Base-by-base conservation (phyloP, 176 grass and related monocot genomes). In the Elaeis guineensis region DNA sequence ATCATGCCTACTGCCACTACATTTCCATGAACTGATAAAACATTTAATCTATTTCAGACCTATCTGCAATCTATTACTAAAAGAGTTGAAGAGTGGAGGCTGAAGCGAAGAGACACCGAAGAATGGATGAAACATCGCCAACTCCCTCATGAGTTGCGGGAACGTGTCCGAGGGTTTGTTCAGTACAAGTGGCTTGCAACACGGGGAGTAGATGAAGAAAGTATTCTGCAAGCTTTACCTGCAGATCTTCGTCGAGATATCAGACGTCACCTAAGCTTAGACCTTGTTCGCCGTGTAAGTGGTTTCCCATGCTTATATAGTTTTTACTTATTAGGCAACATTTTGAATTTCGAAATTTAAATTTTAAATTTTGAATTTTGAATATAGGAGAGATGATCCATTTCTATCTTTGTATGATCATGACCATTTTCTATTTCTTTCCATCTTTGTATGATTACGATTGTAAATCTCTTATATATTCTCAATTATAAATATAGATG, bases 61-160 rank as follows among this genome's bases (percentile, higher is more conserved):
- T 73, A 80, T 55, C 61, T 83, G 62, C 69, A 55, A 76, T 83
- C 80, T 57, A 77, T 70, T 49, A 71, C 24, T 48, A 61, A 9
- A 19, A 77, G 79, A 28, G 49, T 53, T 29, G 80, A 83, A 64
- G 67, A 79, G 5, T 89, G 85, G 77, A 70, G 80, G 57, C 61
- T 77, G 28, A 62, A 44, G 61, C 74, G 57, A 70, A 71, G 24
- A 80, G 77, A 80, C 65, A 89, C 52, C 14, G 77, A 89, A 16
- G 68, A 80, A 28, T 84, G 85, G 85, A 80, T 89, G 76, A 59
- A 9, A 63, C 57, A 77, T 73, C 70, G 70, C 26, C 52, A 83
- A 51, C 60, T 89, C 55, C 72, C 80, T 52, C 50, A 72, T 35
- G 9, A 77, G 52, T 48, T 83, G 19, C 68, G 19, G 14, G 26